phyloP scores from a whole-genome alignment of 2,329 filamentous ascomycete genomes.

The Fusarium nodosum region DNA sequence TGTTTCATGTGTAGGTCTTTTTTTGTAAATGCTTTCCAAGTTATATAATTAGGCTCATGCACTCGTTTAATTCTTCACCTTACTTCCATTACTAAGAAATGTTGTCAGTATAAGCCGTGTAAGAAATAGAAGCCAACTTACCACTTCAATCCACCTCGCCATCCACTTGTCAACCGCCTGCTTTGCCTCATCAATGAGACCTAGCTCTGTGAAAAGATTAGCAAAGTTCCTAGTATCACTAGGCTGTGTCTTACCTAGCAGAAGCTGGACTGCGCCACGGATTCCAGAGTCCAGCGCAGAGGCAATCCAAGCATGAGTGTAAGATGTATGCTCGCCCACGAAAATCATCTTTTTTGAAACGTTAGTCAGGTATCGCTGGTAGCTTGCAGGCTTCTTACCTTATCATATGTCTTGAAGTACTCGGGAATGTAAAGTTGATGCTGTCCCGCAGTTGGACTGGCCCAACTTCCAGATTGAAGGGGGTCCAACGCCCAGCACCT shows the following conservation, averaged over 20 bases:
- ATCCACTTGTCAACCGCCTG: conserved; percentile 21
- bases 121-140: rapidly evolving
- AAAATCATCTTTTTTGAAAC: conserved; percentile 5
- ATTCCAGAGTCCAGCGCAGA: conserved; percentile 23
- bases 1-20: too few species aligned
- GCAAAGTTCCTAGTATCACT: rapidly evolving
- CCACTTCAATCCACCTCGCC: conserved; percentile 32
- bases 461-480: conserved; percentile 25
- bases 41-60: too few species aligned
- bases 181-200: conserved; percentile 22
- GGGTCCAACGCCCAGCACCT: conserved; percentile 23
- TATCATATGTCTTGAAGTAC: conserved; percentile 26
- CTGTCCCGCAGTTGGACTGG: conserved; percentile 17
- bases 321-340: conserved; percentile 23
- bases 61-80: too few species aligned
- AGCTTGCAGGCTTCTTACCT: rapidly evolving
- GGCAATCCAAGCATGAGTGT: conserved; percentile 22
- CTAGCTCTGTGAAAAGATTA: not conserved
- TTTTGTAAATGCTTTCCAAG: too few species aligned
- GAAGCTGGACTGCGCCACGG: conserved; percentile 7
- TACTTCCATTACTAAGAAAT: not conserved
- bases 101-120: not conserved
- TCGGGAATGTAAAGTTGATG: conserved; percentile 19
- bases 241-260: rapidly evolving
- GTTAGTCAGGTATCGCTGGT: rapidly evolving